phyloP scores from a whole-genome alignment of 2,329 filamentous ascomycete species.

The Acarospora socialis region DNA sequence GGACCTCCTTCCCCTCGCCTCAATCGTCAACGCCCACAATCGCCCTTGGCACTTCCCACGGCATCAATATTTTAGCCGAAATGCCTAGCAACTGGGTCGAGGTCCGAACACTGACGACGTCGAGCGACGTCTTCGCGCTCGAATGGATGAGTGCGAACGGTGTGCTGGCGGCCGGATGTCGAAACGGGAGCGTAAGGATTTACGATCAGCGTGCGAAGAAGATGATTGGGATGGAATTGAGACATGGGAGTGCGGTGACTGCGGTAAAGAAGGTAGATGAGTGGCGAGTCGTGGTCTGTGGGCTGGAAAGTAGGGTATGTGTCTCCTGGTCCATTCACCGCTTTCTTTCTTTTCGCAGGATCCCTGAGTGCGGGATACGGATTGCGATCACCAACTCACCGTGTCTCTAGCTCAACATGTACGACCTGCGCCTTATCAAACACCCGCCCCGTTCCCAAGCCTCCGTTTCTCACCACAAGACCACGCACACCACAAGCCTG shows the following conservation, averaged over 20 bases:
- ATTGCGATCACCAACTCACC: background rate
- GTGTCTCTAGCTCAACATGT: conserved; percentile 14
- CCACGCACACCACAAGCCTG: too few relatives aligned
- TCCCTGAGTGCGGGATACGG: background rate
- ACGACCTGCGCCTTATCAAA: conserved; percentile 20
- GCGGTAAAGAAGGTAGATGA: conserved; percentile 10
- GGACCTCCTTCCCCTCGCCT: conserved; percentile 8
- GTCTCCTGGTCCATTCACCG: background rate
- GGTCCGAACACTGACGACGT: background rate
- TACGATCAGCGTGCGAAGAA: conserved; percentile 15
- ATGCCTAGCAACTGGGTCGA: conserved; percentile 1
- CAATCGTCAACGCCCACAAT: conserved; percentile 1
- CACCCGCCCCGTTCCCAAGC: too few relatives aligned
- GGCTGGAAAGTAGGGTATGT: conserved; percentile 7
- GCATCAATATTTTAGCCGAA: conserved; percentile 2
- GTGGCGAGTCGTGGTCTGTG: conserved; percentile 10
- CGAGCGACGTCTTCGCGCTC: conserved; percentile 20
- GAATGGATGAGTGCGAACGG: conserved; percentile 21
- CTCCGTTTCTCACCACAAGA: too few relatives aligned
- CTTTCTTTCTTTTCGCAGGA: background rate
- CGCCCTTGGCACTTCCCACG: conserved; percentile 4
- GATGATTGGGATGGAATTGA: conserved; percentile 7
- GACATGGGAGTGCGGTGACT: conserved; percentile 10
- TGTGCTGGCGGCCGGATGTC: conserved; percentile 20
- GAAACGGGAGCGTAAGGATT: conserved; percentile 20